Evolutionary conservation across 805 yeast species (phyloP).

Genomic region (Lachancea meyersii): DNA sequence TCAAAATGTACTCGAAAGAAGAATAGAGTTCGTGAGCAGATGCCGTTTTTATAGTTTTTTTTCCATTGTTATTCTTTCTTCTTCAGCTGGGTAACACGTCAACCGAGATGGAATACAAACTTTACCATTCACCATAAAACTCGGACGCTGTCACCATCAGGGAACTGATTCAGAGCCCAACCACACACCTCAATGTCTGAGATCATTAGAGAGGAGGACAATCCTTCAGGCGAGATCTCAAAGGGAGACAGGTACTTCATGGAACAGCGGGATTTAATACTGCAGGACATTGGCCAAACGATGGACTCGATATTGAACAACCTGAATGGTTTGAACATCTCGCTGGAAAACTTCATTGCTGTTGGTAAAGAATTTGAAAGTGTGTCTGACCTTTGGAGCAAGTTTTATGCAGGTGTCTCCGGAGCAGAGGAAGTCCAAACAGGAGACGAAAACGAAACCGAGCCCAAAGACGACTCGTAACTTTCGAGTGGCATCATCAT

Average conservation of each 20-base stretch:
- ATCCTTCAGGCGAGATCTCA: constrained; percentile 8
- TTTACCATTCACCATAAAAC: background rate
- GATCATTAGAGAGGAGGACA: background rate
- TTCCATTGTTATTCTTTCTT: constrained; percentile 5
- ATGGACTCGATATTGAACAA: constrained; percentile 63
- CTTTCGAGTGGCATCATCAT: background rate
- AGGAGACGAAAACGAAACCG: background rate
- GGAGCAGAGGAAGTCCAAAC: background rate
- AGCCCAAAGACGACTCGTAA: background rate
- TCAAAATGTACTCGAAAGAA: background rate
- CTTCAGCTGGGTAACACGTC: constrained; percentile 5
- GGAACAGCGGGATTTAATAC: constrained; percentile 26
- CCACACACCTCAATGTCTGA: constrained; percentile 4
- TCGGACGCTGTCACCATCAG: background rate
- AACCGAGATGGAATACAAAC: background rate
- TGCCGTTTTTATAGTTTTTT: background rate
- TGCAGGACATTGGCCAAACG: constrained; percentile 33
- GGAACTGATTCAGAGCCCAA: background rate
- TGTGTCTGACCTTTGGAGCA: constrained; percentile 64
- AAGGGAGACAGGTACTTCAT: constrained; percentile 24
- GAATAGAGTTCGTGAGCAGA: background rate
- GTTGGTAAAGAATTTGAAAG: constrained; percentile 73
- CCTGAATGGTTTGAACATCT: constrained; percentile 58
- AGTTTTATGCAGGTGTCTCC: constrained; percentile 50
- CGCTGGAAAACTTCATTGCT: constrained; percentile 59